Conservation (phyloP, 805 yeast species). For the Monosporozyma yasuniensis region DNA sequence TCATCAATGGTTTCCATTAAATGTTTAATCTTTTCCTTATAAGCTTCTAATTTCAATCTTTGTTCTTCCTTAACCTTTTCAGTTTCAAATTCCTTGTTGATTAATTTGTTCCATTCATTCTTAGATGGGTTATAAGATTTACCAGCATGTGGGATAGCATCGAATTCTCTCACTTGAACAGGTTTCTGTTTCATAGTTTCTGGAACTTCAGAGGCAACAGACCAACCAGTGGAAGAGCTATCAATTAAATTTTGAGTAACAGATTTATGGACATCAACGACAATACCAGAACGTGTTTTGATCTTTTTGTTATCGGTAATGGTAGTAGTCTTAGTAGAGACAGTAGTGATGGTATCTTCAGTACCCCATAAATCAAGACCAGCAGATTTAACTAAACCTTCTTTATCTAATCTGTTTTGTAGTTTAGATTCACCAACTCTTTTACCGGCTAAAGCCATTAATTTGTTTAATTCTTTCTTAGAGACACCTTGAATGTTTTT, state of each 20-base stretch:
- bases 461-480: conserved; percentile 50
- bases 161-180: conserved; percentile 42
- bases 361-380: conserved; percentile 67
- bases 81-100: conserved; percentile 53
- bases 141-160: conserved; percentile 65
- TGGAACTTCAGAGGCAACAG: conserved; percentile 48
- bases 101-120: conserved; percentile 69
- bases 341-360: conserved; percentile 5
- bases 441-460: conserved; percentile 73
- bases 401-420: conserved; percentile 42
- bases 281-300: conserved; percentile 20
- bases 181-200: conserved; percentile 46
- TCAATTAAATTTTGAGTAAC: conserved; percentile 35
- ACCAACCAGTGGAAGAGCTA: conserved; percentile 38
- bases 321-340: conserved; percentile 3
- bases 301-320: conserved; percentile 3
- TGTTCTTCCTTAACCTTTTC: conserved; percentile 63
- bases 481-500: conserved; percentile 51
- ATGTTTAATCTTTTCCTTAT: conserved; percentile 52
- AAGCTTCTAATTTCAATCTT: conserved; percentile 51
- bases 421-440: conserved; percentile 45
- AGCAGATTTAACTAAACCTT: conserved; percentile 49
- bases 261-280: conserved; percentile 14
- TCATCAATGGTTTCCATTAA: conserved; percentile 57
- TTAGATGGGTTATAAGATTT: conserved; percentile 83